Conservation (phyloP, 441 rosid genomes). For the Rhodomyrtus psidioides region DNA sequence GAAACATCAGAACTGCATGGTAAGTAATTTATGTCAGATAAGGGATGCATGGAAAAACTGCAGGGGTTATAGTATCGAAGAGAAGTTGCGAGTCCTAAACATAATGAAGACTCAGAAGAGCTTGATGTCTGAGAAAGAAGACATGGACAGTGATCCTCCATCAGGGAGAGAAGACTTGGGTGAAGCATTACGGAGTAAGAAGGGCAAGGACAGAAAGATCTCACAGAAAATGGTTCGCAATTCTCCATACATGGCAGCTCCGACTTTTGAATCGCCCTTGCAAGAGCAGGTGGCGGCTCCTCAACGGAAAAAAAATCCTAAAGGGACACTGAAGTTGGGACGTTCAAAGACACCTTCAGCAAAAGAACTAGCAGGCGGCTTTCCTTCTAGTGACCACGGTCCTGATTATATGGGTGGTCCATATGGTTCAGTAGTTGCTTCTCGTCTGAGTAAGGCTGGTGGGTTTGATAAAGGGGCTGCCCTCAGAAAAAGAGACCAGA, state of each 20-base stretch:
- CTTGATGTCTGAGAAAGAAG: conserved; percentile 76
- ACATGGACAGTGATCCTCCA: conserved; percentile 51
- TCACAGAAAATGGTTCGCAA: conserved; percentile 29
- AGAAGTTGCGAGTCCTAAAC: conserved; percentile 86
- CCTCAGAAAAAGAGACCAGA: conserved; percentile 40
- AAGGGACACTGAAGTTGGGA: conserved; percentile 43
- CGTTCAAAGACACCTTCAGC: conserved; percentile 33
- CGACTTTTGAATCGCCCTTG: conserved; percentile 39
- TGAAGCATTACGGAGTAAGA: conserved; percentile 55
- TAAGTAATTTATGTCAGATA: conserved; percentile 65
- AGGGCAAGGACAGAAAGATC: conserved; percentile 47
- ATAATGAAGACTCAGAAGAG: conserved; percentile 78
- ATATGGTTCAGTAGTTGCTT: conserved; percentile 27
- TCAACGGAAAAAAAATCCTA: conserved; percentile 48
- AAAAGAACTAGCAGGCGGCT: conserved; percentile 23
- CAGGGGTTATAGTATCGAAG: conserved; percentile 77
- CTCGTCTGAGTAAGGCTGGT: conserved; percentile 33
- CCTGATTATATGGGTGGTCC: conserved; percentile 41
- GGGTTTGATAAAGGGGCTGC: conserved; percentile 35
- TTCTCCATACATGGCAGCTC: conserved; percentile 31
- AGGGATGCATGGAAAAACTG: conserved; percentile 89
- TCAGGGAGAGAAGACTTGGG: conserved; percentile 53
- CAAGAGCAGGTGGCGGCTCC: conserved; percentile 26
- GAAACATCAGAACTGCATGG: conserved; percentile 79
- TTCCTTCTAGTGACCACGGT: conserved; percentile 38